These are phyloP conservation scores for Isochrysis galbana DNA, from an alignment of 78 protist species.

Conservation along the genomic window DNA sequence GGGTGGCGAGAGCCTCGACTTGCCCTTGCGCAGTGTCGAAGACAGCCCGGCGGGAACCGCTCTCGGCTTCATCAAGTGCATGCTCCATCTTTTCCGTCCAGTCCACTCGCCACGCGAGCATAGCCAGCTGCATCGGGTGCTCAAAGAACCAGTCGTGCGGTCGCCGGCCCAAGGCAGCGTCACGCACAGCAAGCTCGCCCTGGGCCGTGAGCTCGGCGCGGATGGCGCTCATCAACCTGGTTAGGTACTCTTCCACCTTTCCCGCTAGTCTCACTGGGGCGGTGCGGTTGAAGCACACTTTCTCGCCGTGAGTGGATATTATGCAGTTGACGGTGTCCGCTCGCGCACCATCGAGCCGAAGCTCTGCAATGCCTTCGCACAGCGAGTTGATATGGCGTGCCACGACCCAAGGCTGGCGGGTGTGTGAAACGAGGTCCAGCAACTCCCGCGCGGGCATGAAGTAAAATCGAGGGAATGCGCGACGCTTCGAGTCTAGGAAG, in stretches of 20 bases:
- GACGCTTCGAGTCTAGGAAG: constrained; percentile 63
- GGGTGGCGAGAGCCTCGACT: too few species aligned
- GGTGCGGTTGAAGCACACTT: too few species aligned
- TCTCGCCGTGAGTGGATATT: too few species aligned
- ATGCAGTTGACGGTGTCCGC: too few species aligned
- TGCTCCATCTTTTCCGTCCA: constrained; percentile 34
- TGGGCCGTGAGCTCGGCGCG: background rate
- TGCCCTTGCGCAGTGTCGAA: too few species aligned
- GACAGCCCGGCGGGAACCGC: too few species aligned
- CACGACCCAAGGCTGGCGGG: constrained; percentile 33
- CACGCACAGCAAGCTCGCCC: constrained; percentile 20
- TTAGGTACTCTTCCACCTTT: constrained; percentile 55
- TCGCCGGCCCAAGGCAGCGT: constrained; percentile 46
- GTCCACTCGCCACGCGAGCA: constrained; percentile 22
- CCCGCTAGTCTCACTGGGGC: constrained; percentile 42
- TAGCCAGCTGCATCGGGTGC: constrained; percentile 34
- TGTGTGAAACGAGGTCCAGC: constrained; percentile 64
- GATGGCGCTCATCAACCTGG: background rate
- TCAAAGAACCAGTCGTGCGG: constrained; percentile 30
- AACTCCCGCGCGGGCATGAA: constrained; percentile 55
- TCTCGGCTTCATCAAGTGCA: too few species aligned
- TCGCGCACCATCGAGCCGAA: constrained; percentile 37
- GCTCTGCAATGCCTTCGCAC: constrained; percentile 29
- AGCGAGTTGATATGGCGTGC: constrained; percentile 44
- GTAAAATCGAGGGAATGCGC: constrained; percentile 73